Conservation (phyloP, 805 yeast species). For the Ogataea dorogensis region DNA sequence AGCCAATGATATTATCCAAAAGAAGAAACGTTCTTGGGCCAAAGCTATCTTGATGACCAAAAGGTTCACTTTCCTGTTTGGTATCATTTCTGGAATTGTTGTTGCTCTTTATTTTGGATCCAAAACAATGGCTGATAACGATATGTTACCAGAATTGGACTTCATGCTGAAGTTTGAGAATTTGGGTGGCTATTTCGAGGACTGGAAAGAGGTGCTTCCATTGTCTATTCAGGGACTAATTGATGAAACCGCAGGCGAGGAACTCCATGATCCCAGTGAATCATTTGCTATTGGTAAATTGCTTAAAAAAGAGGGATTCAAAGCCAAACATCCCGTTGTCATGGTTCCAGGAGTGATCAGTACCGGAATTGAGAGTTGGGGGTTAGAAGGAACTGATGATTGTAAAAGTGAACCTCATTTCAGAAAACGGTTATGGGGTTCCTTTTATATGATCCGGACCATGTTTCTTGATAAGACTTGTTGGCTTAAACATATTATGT, state of each 20-base stretch:
- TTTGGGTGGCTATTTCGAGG: slow-evolving; percentile 58
- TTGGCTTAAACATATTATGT: slow-evolving; percentile 89
- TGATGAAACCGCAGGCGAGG: slow-evolving; percentile 50
- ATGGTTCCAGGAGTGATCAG: slow-evolving; percentile 96
- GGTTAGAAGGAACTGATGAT: slow-evolving; percentile 66
- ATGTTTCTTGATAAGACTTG: slow-evolving; percentile 91
- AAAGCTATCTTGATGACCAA: slow-evolving; percentile 36
- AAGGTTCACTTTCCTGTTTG: slow-evolving; percentile 61
- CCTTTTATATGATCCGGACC: slow-evolving; percentile 88
- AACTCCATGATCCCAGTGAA: slow-evolving; percentile 60
- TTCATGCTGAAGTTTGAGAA: slow-evolving; percentile 53
- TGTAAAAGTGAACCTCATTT: slow-evolving; percentile 86
- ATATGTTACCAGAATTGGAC: slow-evolving; percentile 49
- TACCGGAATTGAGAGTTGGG: slow-evolving; percentile 95
- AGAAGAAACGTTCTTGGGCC: slow-evolving; percentile 10
- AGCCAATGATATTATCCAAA: slow-evolving; percentile 4
- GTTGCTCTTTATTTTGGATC: slow-evolving; percentile 64
- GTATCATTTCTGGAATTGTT: slow-evolving; percentile 68
- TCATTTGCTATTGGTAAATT: slow-evolving; percentile 84
- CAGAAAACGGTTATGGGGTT: slow-evolving; percentile 94
- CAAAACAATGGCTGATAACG: slow-evolving; percentile 37
- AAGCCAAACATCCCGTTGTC: slow-evolving; percentile 72
- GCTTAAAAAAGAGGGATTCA: slow-evolving; percentile 48
- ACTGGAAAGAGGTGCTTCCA: slow-evolving; percentile 77
- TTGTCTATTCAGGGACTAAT: slow-evolving; percentile 57